These are phyloP conservation scores for Suhomyces canberraensis DNA, from an alignment of 805 yeast genomes.

Conservation along the genomic window DNA sequence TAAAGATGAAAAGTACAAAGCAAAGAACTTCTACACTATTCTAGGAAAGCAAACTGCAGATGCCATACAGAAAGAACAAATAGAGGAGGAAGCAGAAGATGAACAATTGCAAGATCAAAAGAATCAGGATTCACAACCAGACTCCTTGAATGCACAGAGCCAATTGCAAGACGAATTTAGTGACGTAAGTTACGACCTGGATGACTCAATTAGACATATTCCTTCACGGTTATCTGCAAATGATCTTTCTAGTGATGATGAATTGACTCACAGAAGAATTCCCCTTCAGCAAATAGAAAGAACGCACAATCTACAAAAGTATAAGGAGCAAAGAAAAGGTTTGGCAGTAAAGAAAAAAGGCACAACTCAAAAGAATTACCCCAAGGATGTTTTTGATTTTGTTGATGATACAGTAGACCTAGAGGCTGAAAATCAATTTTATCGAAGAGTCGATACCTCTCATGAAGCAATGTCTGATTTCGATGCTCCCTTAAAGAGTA, in stretches of 20 bases:
- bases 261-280: not conserved
- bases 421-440: constrained; percentile 6
- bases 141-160: constrained; percentile 1
- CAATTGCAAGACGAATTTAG: not conserved
- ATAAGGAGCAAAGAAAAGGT: constrained; percentile 29
- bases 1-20: constrained; percentile 36
- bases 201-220: not conserved
- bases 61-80: constrained; percentile 9
- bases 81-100: constrained; percentile 6
- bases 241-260: not conserved
- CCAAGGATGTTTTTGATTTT: constrained; percentile 12
- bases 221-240: not conserved
- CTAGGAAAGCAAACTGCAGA: constrained; percentile 23
- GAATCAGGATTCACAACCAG: not conserved
- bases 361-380: not conserved
- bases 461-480: constrained; percentile 8
- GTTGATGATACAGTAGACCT: constrained; percentile 18
- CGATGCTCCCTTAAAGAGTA: constrained; percentile 3
- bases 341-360: constrained; percentile 29
- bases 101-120: no score
- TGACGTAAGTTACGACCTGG: constrained; percentile 2
- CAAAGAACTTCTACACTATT: constrained; percentile 37
- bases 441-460: constrained; percentile 7
- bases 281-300: not conserved
- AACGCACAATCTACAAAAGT: not conserved